Evolutionary conservation across 495 filamentous ascomycete species (phyloP), one percentile per base, ranked within the genome.

Genomic region (Antarctomyces pellizariae): DNA sequence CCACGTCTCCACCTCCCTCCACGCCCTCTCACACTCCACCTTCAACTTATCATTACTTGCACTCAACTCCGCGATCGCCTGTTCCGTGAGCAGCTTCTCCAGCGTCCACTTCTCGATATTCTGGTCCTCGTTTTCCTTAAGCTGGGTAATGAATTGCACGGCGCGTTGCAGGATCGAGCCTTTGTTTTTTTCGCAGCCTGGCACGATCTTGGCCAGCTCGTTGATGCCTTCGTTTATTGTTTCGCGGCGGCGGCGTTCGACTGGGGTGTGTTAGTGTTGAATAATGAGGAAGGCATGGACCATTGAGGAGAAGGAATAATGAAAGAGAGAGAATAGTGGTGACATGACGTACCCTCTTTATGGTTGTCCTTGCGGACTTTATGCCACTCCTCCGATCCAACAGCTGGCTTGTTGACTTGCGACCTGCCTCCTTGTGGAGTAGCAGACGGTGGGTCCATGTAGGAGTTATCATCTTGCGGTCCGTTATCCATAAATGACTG

Each of bases 171-270:
- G 55, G 30, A 97, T 93, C 1, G 82, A 86, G 3, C 86, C 86
- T 49, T 97, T 97, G 52, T 97, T 97, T 60, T 95, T 97, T 49
- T 97, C 86, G 42, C 86, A 97, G 18, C 82, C 82, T 2, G 86
- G 86, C 0, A 97, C 86, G 29, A 97, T 84, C 49, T 92, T 92
- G 28, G 89, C 76, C 21, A 97, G 70, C 50, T 97, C 84, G 42
- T 93, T 95, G 42, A 97, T 97, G 26, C 86, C 86, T 50, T 97
- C 86, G 44, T 97, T 97, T 48, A 97, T 97, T 3, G 89, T 93
- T 47, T 97, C 86, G 34, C 86, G 79, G 19, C 86, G 86, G 24
- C 86, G 82, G 28, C 86, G 78, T 51, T 97, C 86, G 35, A 97
- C 86, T 97, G 34, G 2, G 33, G 10, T 20, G 16, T 2, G 27